phyloP scores from a whole-genome alignment of 108 stramenopile species.

The Thalassiosira profunda region DNA sequence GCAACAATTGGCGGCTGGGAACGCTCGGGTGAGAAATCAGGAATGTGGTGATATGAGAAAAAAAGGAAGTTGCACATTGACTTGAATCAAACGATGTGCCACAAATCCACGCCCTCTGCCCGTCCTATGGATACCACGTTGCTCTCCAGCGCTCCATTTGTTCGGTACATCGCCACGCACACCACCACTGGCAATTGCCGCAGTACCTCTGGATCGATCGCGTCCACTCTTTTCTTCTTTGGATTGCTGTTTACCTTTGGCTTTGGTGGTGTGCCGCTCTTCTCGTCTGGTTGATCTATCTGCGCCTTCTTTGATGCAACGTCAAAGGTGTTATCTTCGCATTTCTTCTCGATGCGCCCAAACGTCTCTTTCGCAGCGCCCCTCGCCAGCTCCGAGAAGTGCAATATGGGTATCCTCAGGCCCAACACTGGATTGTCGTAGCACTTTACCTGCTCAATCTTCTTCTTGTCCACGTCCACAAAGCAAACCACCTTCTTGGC shows the following conservation, averaged over 20 bases:
- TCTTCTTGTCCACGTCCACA: conserved; percentile 88
- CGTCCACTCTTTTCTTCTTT: conserved; percentile 10
- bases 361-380: conserved; percentile 14
- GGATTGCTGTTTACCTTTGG: neutral
- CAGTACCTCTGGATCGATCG: conserved; percentile 23
- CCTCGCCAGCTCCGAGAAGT: conserved; percentile 74
- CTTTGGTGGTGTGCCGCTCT: neutral
- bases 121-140: conserved; percentile 80
- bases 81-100: too few species aligned
- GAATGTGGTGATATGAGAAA: too few species aligned
- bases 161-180: conserved; percentile 92
- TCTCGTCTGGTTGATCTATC: neutral
- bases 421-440: conserved; percentile 57
- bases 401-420: conserved; percentile 76
- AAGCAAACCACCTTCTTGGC: conserved; percentile 71
- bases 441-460: conserved; percentile 65
- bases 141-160: conserved; percentile 80
- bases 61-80: too few species aligned
- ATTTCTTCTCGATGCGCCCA: conserved; percentile 69
- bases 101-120: conserved; percentile 77
- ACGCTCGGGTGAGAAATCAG: too few species aligned
- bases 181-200: conserved; percentile 80
- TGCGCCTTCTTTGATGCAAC: neutral
- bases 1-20: too few species aligned
- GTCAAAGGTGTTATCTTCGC: neutral